Conservation (phyloP, 2,329 filamentous ascomycete genomes). For the Colletotrichum sp. region DNA sequence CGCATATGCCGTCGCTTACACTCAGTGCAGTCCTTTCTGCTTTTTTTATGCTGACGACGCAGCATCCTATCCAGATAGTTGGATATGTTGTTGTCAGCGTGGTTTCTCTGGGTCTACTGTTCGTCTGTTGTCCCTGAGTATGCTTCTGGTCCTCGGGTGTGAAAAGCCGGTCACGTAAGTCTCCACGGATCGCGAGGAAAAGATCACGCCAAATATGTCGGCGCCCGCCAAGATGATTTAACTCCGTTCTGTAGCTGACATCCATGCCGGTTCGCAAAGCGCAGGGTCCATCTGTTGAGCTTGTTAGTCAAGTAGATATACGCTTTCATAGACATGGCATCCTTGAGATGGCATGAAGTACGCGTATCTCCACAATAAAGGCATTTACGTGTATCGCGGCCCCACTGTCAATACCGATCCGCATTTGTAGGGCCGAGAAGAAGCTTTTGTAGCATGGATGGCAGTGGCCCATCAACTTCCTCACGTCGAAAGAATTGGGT, state of each 20-base stretch:
- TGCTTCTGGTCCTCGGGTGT: not conserved
- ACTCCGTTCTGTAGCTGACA: not conserved
- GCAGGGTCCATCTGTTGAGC: not conserved
- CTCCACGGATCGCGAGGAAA: not conserved
- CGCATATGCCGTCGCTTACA: not conserved
- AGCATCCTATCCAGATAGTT: not conserved
- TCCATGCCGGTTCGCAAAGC: not conserved
- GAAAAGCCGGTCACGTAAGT: not conserved
- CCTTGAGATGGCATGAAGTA: not conserved
- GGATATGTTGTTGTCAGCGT: too few relatives aligned
- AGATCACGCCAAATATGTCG: not conserved
- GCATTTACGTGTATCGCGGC: not conserved
- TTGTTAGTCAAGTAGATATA: not conserved
- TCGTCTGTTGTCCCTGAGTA: not conserved
- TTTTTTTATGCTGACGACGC: not conserved
- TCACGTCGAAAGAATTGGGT: too few relatives aligned
- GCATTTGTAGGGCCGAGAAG: not conserved
- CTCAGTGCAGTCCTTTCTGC: not conserved
- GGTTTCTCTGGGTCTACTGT: not conserved
- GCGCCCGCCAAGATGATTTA: not conserved
- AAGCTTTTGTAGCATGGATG: not conserved
- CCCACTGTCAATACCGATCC: not conserved
- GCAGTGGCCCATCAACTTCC: not conserved
- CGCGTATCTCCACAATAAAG: not conserved
- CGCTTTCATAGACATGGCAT: not conserved